Base-by-base conservation (phyloP, 2,329 filamentous ascomycete species). In the Phoma sp. region DNA sequence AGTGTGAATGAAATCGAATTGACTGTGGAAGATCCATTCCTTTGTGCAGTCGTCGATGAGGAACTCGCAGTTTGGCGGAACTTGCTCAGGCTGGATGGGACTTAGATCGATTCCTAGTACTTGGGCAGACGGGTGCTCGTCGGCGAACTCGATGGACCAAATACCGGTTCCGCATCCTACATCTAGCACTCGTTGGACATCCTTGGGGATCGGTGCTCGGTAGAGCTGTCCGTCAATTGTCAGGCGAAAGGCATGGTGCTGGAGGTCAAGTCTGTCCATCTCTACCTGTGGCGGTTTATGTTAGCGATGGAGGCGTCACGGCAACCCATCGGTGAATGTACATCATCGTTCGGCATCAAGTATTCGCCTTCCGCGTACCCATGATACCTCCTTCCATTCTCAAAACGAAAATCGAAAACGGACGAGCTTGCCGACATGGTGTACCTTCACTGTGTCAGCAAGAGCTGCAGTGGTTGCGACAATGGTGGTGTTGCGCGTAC, bases 1-100 rank as follows among this genome's bases (percentile, higher is more conserved):
- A 67, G 80, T 67, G 79, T 83, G 78, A 78, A 88, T 82, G 61
- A 83, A 82, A 67, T 88, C 85, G 64, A 84, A 87, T 13, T 69
- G 70, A 27, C 80, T 70, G 7, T 77, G 74, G 40, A 83, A 85
- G 24, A 79, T 71, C 86, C 86, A 89, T 8, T 83, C 78, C 41
- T 82, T 78, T 25, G 72, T 68, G 21, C 62, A 69, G 45, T 76
- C 70, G 35, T 75, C 72, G 36, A 76, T 70, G 6, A 74, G 52
- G 31, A 75, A 76, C 21, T 66, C 66, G 47, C 70, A 73, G 43
- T 72, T 74, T 2, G 70, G 67, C 2, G 72, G 70, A 6, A 74
- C 68, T 44, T 64, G 61, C 17, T 55, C 58, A 9, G 69, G 70
- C 27, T 73, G 69, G 8, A 73, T 73, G 1, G 69, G 68, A 47